Evolutionary conservation across 2,329 filamentous ascomycete genomes (phyloP).

Genomic region (Colletotrichum eremochloae): DNA sequence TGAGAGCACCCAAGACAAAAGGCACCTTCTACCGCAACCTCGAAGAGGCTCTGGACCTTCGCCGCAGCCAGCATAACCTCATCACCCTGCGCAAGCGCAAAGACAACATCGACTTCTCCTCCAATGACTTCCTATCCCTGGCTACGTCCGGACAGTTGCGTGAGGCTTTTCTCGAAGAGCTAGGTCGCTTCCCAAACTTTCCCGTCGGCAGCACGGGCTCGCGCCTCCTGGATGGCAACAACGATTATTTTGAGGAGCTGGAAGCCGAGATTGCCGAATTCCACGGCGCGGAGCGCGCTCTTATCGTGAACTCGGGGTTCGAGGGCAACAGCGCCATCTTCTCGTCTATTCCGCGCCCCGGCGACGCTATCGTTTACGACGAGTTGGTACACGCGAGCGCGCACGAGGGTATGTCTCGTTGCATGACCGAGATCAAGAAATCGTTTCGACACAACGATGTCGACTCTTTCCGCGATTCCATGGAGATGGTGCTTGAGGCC

Average conservation of each 20-base stretch:
- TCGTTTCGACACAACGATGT: constrained; percentile 61
- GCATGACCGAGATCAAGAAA: constrained; percentile 60
- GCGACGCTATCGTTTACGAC: constrained; percentile 73
- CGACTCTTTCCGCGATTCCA: constrained; percentile 51
- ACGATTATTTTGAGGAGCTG: constrained; percentile 63
- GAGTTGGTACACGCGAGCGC: constrained; percentile 76
- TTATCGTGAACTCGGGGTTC: constrained; percentile 72
- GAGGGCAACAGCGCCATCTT: constrained; percentile 67
- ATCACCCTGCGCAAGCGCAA: constrained; percentile 45
- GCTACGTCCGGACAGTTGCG: constrained; percentile 61
- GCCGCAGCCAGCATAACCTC: constrained; percentile 44
- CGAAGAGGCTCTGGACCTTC: constrained; percentile 50
- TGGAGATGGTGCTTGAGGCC: constrained; percentile 49
- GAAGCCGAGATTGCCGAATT: constrained; percentile 73
- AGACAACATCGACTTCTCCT: constrained; percentile 46
- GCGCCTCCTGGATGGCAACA: constrained; percentile 76
- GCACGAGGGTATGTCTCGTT: constrained; percentile 73
- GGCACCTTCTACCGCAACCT: constrained; percentile 49
- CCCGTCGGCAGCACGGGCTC: constrained; percentile 66
- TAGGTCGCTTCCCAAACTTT: constrained; percentile 59
- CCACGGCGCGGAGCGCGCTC: constrained; percentile 67
- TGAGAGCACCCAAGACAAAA: constrained; percentile 7
- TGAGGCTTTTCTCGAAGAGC: constrained; percentile 60
- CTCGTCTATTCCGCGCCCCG: constrained; percentile 62
- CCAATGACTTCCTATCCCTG: constrained; percentile 75